phyloP scores from a whole-genome alignment of 164 flowering plant genomes.

The Pachysandra terminalis region DNA sequence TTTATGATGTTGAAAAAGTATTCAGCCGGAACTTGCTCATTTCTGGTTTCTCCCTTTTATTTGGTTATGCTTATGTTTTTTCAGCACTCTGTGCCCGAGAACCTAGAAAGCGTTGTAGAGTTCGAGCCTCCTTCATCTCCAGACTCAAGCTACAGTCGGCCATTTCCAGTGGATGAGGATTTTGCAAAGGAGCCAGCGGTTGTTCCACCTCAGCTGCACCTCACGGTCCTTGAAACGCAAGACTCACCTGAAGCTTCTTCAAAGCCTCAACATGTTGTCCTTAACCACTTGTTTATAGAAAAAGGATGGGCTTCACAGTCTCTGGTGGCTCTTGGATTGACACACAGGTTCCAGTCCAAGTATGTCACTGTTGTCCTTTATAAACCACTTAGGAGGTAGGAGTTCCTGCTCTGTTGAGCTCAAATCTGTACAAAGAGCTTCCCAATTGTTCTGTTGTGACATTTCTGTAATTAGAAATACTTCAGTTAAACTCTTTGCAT shows the following conservation, averaged over 20 bases:
- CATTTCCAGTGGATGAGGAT: constrained; percentile 61
- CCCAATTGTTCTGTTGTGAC: background rate
- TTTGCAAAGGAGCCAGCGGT: constrained; percentile 69
- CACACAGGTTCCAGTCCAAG: constrained; percentile 80
- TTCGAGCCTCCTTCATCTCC: constrained; percentile 86
- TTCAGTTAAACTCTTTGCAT: too few relatives aligned
- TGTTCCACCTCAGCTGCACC: constrained; percentile 70
- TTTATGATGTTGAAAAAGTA: too few relatives aligned
- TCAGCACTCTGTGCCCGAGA: constrained; percentile 82
- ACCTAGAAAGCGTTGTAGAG: constrained; percentile 59
- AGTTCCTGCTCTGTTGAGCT: background rate
- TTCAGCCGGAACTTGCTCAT: background rate
- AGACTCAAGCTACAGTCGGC: constrained; percentile 63
- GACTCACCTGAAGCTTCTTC: constrained; percentile 34
- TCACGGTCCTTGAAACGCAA: constrained; percentile 52
- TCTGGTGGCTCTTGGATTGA: constrained; percentile 73
- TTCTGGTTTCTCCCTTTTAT: background rate
- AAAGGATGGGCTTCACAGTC: constrained; percentile 75
- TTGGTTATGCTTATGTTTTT: background rate
- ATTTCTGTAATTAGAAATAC: background rate
- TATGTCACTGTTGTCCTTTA: constrained; percentile 90
- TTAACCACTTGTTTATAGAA: constrained; percentile 84
- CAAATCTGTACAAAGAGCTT: constrained; percentile 5
- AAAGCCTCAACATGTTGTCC: constrained; percentile 82
- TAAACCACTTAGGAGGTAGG: constrained; percentile 65